Base-by-base conservation (phyloP, 2,329 filamentous ascomycete genomes). In the Fusarium anthophilum region DNA sequence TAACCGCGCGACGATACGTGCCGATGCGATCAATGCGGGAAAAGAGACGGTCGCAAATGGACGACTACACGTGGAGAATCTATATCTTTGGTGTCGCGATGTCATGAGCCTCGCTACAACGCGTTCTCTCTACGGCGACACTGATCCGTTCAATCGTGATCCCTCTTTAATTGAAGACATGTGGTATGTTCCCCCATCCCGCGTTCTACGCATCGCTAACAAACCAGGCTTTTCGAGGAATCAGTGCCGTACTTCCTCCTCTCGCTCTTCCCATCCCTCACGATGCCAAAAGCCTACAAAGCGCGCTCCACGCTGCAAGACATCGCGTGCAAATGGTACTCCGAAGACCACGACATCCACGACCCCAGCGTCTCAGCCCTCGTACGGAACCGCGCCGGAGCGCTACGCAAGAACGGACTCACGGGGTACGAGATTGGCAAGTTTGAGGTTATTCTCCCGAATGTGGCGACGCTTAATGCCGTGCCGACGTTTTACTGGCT, bases 121-220 rank as follows among this genome's bases (percentile, higher is more conserved):
- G 14, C 70, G 80, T 32, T 81, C 83, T 7, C 77, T 88, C 28
- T 86, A 83, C 51, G 86, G 86, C 4, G 80, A 83, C 2, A 66
- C 82, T 4, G 86, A 87, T 63, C 85, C 85, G 0, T 80, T 86
- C 38, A 79, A 73, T n/a, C 55, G 76, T 2, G 73, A 77, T 9
- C 66, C 67, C 13, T 54, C 62, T 2, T 32, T 78, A 9, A 59
- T 79, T 26, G 51, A 76, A 13, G 56, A 69, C 8, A 53, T 74
- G 35, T 79, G 77, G 77, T 78, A 58, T 20, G 70, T 56, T 2
- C 20, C 5, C 3, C 11, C 6, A 4, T 15, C 15, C 1, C 20
- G 1, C 8, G 26, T 5, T 6, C n/a, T 20, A 8, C 5, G 43
- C 20, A 9, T 28, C 9, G n/a, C 70, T 76, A 44, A 76, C 32